Percentiles rank a stretch among this genome's conserved stretches.
These are phyloP conservation scores for Beauveria scarabaeidicola DNA, from an alignment of 2,329 filamentous ascomycete genomes.

Conservation along the genomic window DNA sequence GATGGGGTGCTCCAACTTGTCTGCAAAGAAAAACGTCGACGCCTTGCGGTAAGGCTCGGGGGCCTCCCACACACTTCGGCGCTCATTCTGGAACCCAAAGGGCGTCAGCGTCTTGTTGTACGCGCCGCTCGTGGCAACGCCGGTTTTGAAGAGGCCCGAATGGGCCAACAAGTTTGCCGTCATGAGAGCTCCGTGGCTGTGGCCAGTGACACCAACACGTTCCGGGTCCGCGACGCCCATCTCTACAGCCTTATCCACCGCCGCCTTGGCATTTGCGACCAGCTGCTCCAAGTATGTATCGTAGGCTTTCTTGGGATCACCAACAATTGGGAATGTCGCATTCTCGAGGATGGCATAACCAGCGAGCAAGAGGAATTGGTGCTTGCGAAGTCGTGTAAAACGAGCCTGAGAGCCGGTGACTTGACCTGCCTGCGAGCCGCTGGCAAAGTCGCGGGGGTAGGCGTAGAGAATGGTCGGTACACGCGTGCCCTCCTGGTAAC, in stretches of 20 bases:
- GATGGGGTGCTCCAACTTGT: slow-evolving; percentile 2
- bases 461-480: slow-evolving; percentile 7
- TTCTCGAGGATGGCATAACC: slow-evolving; percentile 5
- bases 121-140: slow-evolving; percentile 4
- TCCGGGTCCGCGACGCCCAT: slow-evolving; percentile 33
- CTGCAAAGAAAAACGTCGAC: slow-evolving; percentile 2
- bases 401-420: slow-evolving; percentile 1
- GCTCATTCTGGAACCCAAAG: slow-evolving; percentile 8
- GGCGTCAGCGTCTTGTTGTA: slow-evolving; percentile 10
- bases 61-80: slow-evolving; percentile 6
- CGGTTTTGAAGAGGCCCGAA: slow-evolving; percentile 1
- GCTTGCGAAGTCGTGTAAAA: neutral
- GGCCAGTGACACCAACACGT: slow-evolving; percentile 1
- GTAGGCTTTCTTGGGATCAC: slow-evolving; percentile 6
- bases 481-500: slow-evolving; percentile 3
- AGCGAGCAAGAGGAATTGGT: slow-evolving; percentile 2
- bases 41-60: slow-evolving; percentile 4
- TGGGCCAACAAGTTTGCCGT: slow-evolving; percentile 4
- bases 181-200: slow-evolving; percentile 10
- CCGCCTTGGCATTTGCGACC: slow-evolving; percentile 1
- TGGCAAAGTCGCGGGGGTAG: slow-evolving; percentile 6
- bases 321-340: slow-evolving; percentile 3
- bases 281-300: slow-evolving; percentile 8
- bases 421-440: neutral
- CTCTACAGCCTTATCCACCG: slow-evolving; percentile 49